Percentiles rank a stretch among this genome's conserved stretches.
Evolutionary conservation across 768 basidiomycete genomes (phyloP).

Genomic region (Agrocybe praecox): DNA sequence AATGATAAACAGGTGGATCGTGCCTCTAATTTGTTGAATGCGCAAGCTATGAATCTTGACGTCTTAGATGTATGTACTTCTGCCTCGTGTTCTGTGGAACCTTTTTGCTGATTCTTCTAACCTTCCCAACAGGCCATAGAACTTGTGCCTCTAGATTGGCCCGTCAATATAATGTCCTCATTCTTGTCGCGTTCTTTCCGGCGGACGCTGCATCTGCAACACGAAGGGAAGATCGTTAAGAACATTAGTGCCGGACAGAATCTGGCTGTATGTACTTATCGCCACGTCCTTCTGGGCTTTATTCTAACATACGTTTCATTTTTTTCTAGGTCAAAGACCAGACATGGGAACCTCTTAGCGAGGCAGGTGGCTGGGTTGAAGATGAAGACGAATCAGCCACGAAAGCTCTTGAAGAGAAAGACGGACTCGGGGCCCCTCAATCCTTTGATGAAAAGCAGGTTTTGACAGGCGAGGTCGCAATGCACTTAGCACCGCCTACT

Average conservation of each 20-base stretch:
- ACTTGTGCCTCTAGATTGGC: conserved; percentile 75
- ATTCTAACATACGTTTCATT: neutral
- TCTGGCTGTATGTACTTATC: conserved; percentile 48
- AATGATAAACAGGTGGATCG: conserved; percentile 63
- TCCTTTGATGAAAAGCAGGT: conserved; percentile 47
- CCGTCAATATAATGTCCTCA: conserved; percentile 67
- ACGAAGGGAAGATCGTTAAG: conserved; percentile 79
- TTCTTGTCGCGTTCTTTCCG: conserved; percentile 83
- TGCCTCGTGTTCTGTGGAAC: neutral
- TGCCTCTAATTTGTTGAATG: conserved; percentile 71
- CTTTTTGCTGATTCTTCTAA: neutral
- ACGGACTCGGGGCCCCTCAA: conserved; percentile 25
- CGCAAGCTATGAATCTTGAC: conserved; percentile 81
- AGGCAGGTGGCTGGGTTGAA: conserved; percentile 70
- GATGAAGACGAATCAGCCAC: conserved; percentile 45
- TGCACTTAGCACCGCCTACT: conserved; percentile 20
- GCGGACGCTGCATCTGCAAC: conserved; percentile 66
- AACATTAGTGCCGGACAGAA: conserved; percentile 81
- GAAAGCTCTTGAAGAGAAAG: conserved; percentile 39
- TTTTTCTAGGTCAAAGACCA: conserved; percentile 53
- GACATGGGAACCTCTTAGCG: conserved; percentile 57
- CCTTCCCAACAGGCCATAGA: conserved; percentile 55
- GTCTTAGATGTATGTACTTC: conserved; percentile 63
- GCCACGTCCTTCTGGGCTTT: neutral
- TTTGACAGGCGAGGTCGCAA: conserved; percentile 39